Conservation (phyloP, 306 rosid genomes). For the Dryas octopetala region DNA sequence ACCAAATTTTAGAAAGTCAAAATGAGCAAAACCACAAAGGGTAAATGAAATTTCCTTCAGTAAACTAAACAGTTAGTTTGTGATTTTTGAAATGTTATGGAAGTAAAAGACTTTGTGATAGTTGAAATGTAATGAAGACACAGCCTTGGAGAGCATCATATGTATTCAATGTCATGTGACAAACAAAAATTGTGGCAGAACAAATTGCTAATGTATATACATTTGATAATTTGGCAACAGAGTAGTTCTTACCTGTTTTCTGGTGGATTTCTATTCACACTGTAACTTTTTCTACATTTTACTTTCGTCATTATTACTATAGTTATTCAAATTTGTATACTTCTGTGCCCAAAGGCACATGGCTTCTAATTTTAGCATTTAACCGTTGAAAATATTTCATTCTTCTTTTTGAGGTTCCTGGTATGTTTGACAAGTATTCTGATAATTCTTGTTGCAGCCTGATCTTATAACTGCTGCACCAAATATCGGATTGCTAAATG, state of each 20-base stretch:
- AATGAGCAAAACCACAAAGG: too few relatives aligned
- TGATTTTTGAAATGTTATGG: too few relatives aligned
- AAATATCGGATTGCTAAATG: conserved; percentile 27
- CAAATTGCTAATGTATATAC: neutral
- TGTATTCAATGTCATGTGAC: too few relatives aligned
- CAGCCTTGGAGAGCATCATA: too few relatives aligned
- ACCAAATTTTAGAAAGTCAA: too few relatives aligned
- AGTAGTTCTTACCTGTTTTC: neutral
- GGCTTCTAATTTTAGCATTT: neutral
- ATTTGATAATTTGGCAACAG: neutral
- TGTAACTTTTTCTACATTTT: neutral
- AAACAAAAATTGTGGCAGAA: too few relatives aligned
- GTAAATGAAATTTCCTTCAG: too few relatives aligned
- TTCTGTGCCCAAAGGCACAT: neutral
- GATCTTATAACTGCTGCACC: conserved; percentile 39
- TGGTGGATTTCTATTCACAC: neutral
- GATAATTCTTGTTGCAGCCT: conserved; percentile 31
- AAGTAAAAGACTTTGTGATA: too few relatives aligned
- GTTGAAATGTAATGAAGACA: too few relatives aligned
- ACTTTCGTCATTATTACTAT: neutral
- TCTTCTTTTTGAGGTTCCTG: neutral
- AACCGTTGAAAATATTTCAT: neutral
- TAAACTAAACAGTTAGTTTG: too few relatives aligned
- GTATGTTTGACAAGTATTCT: conserved; percentile 10
- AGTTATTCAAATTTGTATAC: neutral